Conservation (phyloP, 371 early-diverging fungal species). For the Lichtheimia hyalospora region DNA sequence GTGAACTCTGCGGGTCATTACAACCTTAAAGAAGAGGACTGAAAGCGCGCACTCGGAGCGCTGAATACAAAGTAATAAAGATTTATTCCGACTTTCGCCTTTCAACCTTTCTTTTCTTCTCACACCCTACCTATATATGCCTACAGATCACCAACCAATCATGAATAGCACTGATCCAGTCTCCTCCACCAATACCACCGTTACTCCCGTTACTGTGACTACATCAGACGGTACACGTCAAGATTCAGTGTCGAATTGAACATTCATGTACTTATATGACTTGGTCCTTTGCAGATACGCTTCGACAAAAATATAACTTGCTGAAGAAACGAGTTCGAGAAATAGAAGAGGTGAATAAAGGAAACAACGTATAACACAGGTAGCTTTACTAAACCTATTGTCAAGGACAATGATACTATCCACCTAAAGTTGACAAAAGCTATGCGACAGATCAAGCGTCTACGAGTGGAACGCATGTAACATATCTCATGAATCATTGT, state of each 20-base stretch:
- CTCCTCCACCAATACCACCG: too few species aligned
- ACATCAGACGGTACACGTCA: not conserved
- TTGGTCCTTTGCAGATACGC: constrained; percentile 1
- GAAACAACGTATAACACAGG: constrained; percentile 3
- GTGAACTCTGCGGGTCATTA: not conserved
- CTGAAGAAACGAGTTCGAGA: constrained; percentile 61
- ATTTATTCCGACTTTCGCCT: constrained; percentile 1
- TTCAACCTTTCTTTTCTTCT: constrained; percentile 9
- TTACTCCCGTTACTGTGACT: too few species aligned
- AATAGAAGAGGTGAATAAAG: constrained; percentile 56
- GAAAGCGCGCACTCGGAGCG: too few species aligned
- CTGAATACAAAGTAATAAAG: too few species aligned
- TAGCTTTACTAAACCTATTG: not conserved
- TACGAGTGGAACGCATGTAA: constrained; percentile 52
- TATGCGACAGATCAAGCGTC: constrained; percentile 43
- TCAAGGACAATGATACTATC: constrained; percentile 35
- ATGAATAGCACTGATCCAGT: too few species aligned
- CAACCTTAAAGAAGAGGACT: too few species aligned
- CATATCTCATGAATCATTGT: not conserved
- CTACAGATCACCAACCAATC: not conserved
- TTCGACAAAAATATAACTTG: constrained; percentile 53
- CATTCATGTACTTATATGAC: too few species aligned
- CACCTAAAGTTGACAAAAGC: constrained; percentile 29
- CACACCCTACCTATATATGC: not conserved
- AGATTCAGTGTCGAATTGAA: not conserved